Conservation (phyloP, 257 asterid genomes). For the Cruciata laevipes region DNA sequence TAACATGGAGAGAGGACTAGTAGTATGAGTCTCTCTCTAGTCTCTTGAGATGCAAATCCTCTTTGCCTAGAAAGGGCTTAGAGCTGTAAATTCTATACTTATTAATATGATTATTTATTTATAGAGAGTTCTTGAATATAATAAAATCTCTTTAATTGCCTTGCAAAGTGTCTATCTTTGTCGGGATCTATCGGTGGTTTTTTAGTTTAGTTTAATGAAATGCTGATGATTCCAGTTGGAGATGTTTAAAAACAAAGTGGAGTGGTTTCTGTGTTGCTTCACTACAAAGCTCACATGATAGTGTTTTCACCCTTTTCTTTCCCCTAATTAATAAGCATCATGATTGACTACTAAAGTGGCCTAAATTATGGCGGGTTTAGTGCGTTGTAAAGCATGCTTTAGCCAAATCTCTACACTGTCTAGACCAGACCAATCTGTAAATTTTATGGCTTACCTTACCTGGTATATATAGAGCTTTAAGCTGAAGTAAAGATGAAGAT, state of each 20-base stretch:
- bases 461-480: too few relatives aligned
- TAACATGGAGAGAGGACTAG: background rate
- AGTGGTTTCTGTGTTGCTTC: background rate
- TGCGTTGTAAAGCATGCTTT: conserved; percentile 9
- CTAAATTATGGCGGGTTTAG: conserved; percentile 8
- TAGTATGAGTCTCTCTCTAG: conserved; percentile 6
- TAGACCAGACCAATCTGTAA: background rate
- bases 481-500: too few relatives aligned
- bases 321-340: background rate
- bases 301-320: conserved; percentile 13
- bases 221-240: background rate
- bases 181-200: conserved; percentile 13
- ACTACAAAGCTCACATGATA: conserved; percentile 20
- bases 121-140: conserved; percentile 12
- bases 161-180: conserved; percentile 16
- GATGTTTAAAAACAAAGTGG: background rate
- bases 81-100: conserved; percentile 18
- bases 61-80: conserved; percentile 5
- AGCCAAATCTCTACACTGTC: background rate
- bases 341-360: background rate
- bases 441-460: too few relatives aligned
- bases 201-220: background rate
- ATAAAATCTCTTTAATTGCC: background rate
- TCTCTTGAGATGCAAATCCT: background rate
- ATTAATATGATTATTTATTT: background rate